Evolutionary conservation across 306 rosid genomes (phyloP), one percentile per base, ranked within the genome.

Genomic region (Sicyos baderoa): DNA sequence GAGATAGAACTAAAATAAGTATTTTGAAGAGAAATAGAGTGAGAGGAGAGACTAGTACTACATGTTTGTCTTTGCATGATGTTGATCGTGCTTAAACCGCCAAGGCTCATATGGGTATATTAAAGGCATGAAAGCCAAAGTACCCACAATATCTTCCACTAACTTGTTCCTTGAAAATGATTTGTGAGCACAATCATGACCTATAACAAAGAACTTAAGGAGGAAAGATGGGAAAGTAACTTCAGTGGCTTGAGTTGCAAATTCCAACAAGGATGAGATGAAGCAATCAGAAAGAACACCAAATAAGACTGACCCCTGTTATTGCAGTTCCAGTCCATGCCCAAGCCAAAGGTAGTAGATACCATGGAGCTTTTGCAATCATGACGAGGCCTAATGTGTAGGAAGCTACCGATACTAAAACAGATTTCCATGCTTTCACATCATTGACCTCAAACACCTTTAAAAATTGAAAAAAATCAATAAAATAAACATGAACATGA

Each of bases 21-120:
- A 23, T 42, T 55, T 55, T 45, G 9, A 18, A 68, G 21, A 59
- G 75, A 68, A 44, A 29, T 3, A 37, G 19, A 27, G 63, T 53
- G 2, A 35, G 17, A 47, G 18, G 22, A 16, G 37, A 45, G 57
- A 67, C 22, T 67, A 66, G 5, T 67, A 8, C 19, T 70, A 93
- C 99, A 93, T 90, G 85, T 93, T 93, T 76, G 99, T 93, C 83
- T 90, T 93, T 51, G 99, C 99, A 84, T 93, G 99, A 83, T 93
- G 97, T 54, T 79, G 86, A 58, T 93, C 99, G 56, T 93, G 99
- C 86, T 93, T 90, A 77, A 93, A 93, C 79, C 99, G 81, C 99
- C 99, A 93, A 22, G 99, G 90, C 79, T 93, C 99, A 17, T 85
- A 93, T 73, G 99, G 99, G 81, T 93, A 93, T 78, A 93, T 85